phyloP scores from a whole-genome alignment of 371 early-diverging fungal species.

The Choanephora cucurbitarum region DNA sequence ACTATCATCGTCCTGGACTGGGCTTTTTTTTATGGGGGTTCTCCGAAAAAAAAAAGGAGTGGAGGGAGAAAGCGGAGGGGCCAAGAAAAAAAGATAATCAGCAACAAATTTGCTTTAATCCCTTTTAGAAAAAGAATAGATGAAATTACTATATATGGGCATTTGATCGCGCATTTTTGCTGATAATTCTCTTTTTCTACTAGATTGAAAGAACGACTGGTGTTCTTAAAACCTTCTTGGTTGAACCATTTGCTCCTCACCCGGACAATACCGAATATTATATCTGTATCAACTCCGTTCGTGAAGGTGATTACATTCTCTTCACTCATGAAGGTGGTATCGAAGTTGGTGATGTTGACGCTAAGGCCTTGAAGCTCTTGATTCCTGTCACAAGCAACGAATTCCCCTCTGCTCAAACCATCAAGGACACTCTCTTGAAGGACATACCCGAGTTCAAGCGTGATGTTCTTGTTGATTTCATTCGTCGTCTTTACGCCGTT shows the following conservation, averaged over 20 bases:
- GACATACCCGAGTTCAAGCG: slow-evolving; percentile 73
- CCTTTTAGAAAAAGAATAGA: slow-evolving; percentile 20
- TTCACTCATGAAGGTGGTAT: slow-evolving; percentile 98
- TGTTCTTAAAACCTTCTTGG: slow-evolving; percentile 88
- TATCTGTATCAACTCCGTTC: slow-evolving; percentile 93
- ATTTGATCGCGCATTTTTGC: not conserved
- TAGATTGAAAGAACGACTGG: slow-evolving; percentile 87
- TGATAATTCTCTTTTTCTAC: not conserved
- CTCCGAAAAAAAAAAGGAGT: too few relatives aligned
- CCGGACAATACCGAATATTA: slow-evolving; percentile 92
- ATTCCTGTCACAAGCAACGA: slow-evolving; percentile 64
- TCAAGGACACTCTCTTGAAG: slow-evolving; percentile 67
- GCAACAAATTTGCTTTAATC: slow-evolving; percentile 9
- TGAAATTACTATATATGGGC: slow-evolving; percentile 15
- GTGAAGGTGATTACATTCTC: slow-evolving; percentile 93
- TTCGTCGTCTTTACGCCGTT: slow-evolving; percentile 89
- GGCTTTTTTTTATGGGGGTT: not conserved
- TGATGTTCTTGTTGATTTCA: slow-evolving; percentile 87
- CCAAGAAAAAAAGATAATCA: slow-evolving; percentile 3
- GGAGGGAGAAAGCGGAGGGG: not conserved
- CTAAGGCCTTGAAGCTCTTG: slow-evolving; percentile 86
- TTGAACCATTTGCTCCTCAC: slow-evolving; percentile 97
- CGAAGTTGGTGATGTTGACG: slow-evolving; percentile 98
- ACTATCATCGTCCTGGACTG: not conserved
- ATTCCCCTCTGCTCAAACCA: slow-evolving; percentile 66